phyloP scores from a whole-genome alignment of 257 asterid genomes.

The Echium plantagineum region DNA sequence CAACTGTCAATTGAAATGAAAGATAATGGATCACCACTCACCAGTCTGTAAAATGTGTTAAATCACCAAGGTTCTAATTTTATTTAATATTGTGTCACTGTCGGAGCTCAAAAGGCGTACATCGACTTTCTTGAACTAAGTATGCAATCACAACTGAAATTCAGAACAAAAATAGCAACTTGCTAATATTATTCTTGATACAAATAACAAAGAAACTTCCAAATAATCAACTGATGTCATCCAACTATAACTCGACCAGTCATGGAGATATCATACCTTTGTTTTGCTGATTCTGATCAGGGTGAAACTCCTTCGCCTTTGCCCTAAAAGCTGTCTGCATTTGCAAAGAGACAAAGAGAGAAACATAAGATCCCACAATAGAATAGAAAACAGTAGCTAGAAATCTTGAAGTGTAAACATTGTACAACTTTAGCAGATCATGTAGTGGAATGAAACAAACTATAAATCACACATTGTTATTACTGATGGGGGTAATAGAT shows the following conservation, averaged over 20 bases:
- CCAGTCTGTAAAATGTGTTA: neutral
- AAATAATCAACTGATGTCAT: no score
- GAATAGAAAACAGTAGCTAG: neutral
- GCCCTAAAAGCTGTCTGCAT: conserved; percentile 81
- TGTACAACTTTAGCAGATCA: no score
- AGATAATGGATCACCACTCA: neutral
- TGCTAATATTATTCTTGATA: no score
- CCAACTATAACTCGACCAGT: neutral
- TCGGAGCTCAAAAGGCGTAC: neutral
- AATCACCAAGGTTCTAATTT: neutral
- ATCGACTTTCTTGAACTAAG: neutral
- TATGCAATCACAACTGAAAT: no score
- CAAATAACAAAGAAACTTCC: no score
- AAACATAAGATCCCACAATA: neutral
- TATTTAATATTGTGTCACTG: neutral
- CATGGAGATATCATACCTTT: conserved; percentile 36
- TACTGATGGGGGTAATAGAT: neutral
- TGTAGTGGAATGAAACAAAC: neutral
- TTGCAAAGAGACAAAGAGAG: conserved; percentile 2
- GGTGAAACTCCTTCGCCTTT: conserved; percentile 83
- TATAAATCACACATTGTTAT: neutral
- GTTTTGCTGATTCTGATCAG: conserved; percentile 88
- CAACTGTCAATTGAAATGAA: conserved; percentile 30
- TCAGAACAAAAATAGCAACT: no score
- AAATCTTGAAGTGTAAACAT: no score